Percentiles rank a stretch among this genome's conserved stretches.
Conservation (phyloP, 1,284 basidiomycete species). For the Fomitopsis palustris region DNA sequence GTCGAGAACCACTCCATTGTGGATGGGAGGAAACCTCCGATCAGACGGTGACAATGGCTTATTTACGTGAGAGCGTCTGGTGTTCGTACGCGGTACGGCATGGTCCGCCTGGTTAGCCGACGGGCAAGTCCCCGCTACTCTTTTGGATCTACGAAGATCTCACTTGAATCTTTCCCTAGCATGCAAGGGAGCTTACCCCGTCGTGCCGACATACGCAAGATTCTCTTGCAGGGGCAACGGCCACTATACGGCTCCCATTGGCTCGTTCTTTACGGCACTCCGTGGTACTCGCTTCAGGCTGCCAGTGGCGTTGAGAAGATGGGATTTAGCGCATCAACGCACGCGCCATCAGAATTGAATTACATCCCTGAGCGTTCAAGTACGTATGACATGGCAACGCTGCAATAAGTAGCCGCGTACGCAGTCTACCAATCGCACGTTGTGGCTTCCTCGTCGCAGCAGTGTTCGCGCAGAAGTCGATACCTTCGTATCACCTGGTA, state of each 20-base stretch:
- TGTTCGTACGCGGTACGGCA: not conserved
- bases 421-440: not conserved
- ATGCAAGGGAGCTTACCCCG: too few species aligned
- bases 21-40: not conserved
- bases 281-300: not conserved
- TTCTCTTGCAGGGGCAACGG: too few species aligned
- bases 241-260: too few species aligned
- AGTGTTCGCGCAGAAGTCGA: not conserved
- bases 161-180: not conserved
- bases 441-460: not conserved
- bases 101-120: not conserved
- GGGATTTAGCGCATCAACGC: not conserved
- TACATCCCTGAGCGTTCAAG: not conserved
- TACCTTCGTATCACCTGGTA: not conserved
- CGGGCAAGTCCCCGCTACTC: not conserved
- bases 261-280: not conserved
- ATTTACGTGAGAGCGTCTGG: not conserved
- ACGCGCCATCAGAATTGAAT: not conserved
- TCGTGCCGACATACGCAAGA: too few species aligned
- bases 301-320: not conserved
- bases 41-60: not conserved
- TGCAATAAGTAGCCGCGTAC: not conserved
- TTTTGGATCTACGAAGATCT: not conserved
- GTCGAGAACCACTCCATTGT: too few species aligned
- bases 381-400: not conserved